phyloP scores from a whole-genome alignment of 352 stramenopile species.

The Pythium brassicae region DNA sequence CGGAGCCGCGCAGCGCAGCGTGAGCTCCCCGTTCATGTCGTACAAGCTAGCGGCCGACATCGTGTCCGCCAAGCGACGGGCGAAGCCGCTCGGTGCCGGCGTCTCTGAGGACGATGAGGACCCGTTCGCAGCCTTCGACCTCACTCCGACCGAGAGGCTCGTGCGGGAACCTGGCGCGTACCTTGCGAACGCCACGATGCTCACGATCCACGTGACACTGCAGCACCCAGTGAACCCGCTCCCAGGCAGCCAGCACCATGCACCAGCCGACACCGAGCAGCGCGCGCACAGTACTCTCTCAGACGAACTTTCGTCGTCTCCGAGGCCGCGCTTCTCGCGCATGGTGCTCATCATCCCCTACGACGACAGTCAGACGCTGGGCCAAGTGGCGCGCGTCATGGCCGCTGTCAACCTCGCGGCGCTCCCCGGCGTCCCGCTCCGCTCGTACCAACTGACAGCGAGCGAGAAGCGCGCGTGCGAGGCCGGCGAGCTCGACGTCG shows the following conservation, averaged over 20 bases:
- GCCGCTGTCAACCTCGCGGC: slow-evolving; percentile 53
- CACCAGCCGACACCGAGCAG: not conserved
- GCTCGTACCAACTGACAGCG: slow-evolving; percentile 75
- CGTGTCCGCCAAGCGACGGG: slow-evolving; percentile 44
- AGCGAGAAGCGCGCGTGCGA: slow-evolving; percentile 49
- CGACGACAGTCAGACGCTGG: slow-evolving; percentile 48
- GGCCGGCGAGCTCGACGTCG: slow-evolving; percentile 63
- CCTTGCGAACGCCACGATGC: slow-evolving; percentile 28
- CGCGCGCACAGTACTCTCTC: not conserved
- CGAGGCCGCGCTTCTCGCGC: slow-evolving; percentile 41
- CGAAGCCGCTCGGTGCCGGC: slow-evolving; percentile 33
- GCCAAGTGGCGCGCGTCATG: slow-evolving; percentile 49
- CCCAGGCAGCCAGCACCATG: not conserved
- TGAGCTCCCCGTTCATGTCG: slow-evolving; percentile 24
- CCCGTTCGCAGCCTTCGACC: slow-evolving; percentile 16
- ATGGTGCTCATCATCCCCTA: slow-evolving; percentile 87
- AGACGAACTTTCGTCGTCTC: slow-evolving; percentile 2
- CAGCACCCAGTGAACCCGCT: slow-evolving; percentile 24
- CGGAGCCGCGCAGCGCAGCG: slow-evolving; percentile 2
- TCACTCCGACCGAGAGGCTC: slow-evolving; percentile 31
- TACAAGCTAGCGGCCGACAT: slow-evolving; percentile 54
- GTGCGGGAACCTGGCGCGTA: slow-evolving; percentile 62
- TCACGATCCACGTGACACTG: slow-evolving; percentile 41
- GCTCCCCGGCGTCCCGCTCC: slow-evolving; percentile 51
- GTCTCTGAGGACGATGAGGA: slow-evolving; percentile 14